phyloP scores from a whole-genome alignment of 208 protist genomes.

The Tritrichomonas foetus region DNA sequence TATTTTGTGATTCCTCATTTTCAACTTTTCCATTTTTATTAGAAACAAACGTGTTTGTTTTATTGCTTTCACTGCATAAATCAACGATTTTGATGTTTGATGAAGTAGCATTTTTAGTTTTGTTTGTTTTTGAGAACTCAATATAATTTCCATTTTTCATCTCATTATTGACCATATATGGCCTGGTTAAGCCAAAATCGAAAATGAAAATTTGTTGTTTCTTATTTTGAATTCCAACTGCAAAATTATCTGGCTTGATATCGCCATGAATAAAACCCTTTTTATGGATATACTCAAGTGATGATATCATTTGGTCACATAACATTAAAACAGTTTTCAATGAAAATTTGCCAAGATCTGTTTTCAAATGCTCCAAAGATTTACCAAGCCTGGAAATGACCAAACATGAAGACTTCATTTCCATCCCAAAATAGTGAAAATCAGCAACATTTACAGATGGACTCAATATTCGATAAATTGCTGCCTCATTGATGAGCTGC shows the following conservation, averaged over 20 bases:
- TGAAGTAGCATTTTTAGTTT: too few relatives aligned
- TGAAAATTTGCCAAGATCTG: constrained; percentile 72
- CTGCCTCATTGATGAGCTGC: constrained; percentile 90
- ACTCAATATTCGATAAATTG: constrained; percentile 75
- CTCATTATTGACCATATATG: too few relatives aligned
- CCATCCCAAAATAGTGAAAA: constrained; percentile 81
- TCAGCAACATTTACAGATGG: constrained; percentile 80
- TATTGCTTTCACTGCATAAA: too few relatives aligned
- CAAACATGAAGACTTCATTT: constrained; percentile 93
- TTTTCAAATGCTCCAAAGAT: constrained; percentile 85
- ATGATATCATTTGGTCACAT: constrained; percentile 81
- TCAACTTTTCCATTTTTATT: too few relatives aligned
- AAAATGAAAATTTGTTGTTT: constrained; percentile 58
- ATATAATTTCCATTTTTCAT: too few relatives aligned
- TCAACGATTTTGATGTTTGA: too few relatives aligned
- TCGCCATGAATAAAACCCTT: constrained; percentile 1
- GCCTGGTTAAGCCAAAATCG: constrained; percentile 84
- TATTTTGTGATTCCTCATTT: too few relatives aligned
- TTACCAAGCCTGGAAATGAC: constrained; percentile 95
- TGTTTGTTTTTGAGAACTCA: too few relatives aligned
- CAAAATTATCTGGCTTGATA: constrained; percentile 36
- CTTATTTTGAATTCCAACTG: constrained; percentile 45
- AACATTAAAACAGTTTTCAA: constrained; percentile 96
- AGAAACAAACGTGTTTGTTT: too few relatives aligned
- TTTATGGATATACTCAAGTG: neutral